Evolutionary conservation across 2,329 filamentous ascomycete genomes (phyloP).

Genomic region (Bipolaris bicolor): DNA sequence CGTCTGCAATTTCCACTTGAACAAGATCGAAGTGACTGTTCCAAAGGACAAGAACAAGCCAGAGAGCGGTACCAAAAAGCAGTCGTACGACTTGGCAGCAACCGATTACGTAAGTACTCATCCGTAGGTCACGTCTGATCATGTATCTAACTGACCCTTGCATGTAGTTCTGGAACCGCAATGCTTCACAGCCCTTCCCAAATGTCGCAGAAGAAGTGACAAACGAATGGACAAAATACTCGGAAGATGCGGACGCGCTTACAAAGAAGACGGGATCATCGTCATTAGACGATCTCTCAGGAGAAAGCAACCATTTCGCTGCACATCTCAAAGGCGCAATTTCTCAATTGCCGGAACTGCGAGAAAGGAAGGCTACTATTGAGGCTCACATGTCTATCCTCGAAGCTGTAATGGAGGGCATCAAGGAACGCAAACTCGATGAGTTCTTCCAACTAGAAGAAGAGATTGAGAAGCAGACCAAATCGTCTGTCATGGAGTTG

Average conservation of each 20-base stretch:
- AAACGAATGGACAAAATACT: conserved; percentile 89
- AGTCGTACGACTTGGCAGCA: conserved; percentile 85
- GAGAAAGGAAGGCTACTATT: conserved; percentile 80
- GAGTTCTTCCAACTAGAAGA: conserved; percentile 97
- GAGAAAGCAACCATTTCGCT: conserved; percentile 85
- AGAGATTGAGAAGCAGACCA: conserved; percentile 86
- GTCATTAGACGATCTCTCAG: conserved; percentile 89
- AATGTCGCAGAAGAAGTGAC: conserved; percentile 86
- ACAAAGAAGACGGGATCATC: conserved; percentile 94
- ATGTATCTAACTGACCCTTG: neutral
- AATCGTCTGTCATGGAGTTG: conserved; percentile 71
- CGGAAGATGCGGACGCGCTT: conserved; percentile 91
- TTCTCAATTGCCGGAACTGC: conserved; percentile 85
- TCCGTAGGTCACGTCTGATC: neutral
- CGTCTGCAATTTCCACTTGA: conserved; percentile 75
- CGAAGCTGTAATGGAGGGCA: conserved; percentile 53
- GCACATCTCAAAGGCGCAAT: conserved; percentile 96
- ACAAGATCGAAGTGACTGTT: conserved; percentile 90
- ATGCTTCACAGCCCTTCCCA: conserved; percentile 65
- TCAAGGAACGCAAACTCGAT: conserved; percentile 77
- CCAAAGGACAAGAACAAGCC: conserved; percentile 79
- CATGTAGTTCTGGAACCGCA: conserved; percentile 81
- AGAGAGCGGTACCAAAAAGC: conserved; percentile 77
- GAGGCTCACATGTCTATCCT: conserved; percentile 94
- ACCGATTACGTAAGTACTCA: conserved; percentile 69